Evolutionary conservation across 2,329 filamentous ascomycete species (phyloP), one percentile per base, ranked within the genome.

Genomic region (Calonectria leucothoes): DNA sequence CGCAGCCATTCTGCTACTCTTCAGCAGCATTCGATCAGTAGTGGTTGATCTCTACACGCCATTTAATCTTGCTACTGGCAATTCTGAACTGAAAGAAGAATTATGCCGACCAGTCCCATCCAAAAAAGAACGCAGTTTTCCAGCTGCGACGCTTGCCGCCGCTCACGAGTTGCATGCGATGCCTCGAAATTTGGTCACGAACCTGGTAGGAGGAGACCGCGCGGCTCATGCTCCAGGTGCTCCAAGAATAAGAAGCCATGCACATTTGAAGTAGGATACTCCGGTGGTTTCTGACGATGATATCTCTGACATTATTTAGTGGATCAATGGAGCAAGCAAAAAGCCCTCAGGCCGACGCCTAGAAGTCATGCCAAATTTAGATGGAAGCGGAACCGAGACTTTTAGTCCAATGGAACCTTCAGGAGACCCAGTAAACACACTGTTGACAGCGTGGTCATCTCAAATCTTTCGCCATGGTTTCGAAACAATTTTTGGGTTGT

Each of bases 401-500:
- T 20, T 11, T 6, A 8, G 2, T 17, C 8, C 27, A 14, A n/a
- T 20, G 3, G 49, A 33, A 33, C 11, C 49, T 20, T 17, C 4
- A 7, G 7, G 20, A 15, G 27, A 33, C 14, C 33, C 27, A 55
- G 15, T 33, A 3, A 15, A 33, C 27, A n/a, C 49, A 2, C 17
- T 31, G 10, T 7, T 55, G 15, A 31, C 49, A 3, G 6, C n/a
- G 6, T 55, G 49, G 49, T 31, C 49, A 10, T 20, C 49, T 55
- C 49, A 55, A 55, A 55, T 55, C 49, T 55, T 55, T 31, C 49
- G 31, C 8, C 31, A 59, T 25, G 7, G 52, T 23, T 87, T 86
- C 45, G 84, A 86, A 61, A 79, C 81, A 3, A 80, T 86, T 0
- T 86, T 87, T 75, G 85, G 85, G 2, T 86, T 84, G 0, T 86